Evolutionary conservation across 108 stramenopile genomes (phyloP).

Genomic region (Skeletonema marinoi): DNA sequence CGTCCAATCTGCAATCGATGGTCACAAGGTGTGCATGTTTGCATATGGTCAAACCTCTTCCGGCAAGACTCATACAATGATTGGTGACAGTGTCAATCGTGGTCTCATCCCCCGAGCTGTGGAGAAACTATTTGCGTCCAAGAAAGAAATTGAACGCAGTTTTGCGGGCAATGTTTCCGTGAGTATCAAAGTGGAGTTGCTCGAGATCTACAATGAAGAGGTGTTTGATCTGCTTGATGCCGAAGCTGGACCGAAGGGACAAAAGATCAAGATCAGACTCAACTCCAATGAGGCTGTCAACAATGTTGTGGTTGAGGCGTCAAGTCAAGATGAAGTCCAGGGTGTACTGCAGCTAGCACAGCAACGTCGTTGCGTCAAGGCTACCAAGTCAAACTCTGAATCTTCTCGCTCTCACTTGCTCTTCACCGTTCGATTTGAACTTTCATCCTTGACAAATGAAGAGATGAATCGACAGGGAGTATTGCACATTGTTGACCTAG

Average conservation of each 20-base stretch:
- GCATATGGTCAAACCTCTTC: constrained; percentile 83
- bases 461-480: constrained; percentile 59
- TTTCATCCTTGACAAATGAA: constrained; percentile 41
- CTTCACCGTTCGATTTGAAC: constrained; percentile 81
- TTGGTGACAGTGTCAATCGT: constrained; percentile 62
- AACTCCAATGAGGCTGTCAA: constrained; percentile 73
- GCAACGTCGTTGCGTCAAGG: constrained; percentile 75
- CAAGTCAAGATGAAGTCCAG: constrained; percentile 55
- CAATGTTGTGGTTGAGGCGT: constrained; percentile 49
- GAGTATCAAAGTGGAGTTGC: constrained; percentile 79
- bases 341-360: constrained; percentile 65
- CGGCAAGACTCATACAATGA: constrained; percentile 97
- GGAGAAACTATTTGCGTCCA: constrained; percentile 79
- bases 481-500: constrained; percentile 88
- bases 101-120: constrained; percentile 78
- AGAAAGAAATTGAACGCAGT: constrained; percentile 54
- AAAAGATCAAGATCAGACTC: constrained; percentile 59
- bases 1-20: constrained; percentile 85
- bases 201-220: constrained; percentile 98
- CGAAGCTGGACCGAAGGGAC: constrained; percentile 46
- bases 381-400: constrained; percentile 84
- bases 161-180: constrained; percentile 61
- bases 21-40: constrained; percentile 91
- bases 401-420: constrained; percentile 85
- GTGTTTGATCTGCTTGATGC: constrained; percentile 85